A percentile compares a stretch with the other conserved stretches of the same genome.
Evolutionary conservation across 441 rosid genomes (phyloP).

Genomic region (Melastoma candidum): DNA sequence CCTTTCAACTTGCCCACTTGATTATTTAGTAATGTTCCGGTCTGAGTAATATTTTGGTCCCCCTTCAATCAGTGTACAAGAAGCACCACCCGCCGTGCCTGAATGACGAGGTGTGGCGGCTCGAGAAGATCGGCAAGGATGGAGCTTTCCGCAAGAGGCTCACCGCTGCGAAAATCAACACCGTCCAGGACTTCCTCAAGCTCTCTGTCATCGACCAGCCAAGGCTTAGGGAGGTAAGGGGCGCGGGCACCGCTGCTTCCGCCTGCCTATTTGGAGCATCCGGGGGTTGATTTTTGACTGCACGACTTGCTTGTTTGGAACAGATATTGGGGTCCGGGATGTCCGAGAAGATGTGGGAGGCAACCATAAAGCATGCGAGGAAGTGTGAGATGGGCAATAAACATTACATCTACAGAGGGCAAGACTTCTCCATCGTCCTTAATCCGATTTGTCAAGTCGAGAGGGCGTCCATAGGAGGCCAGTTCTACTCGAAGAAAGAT

Average conservation of each 20-base stretch:
- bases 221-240: slow-evolving; percentile 42
- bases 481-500: slow-evolving; percentile 18
- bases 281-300: not conserved
- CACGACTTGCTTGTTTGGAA: not conserved
- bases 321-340: slow-evolving; percentile 67
- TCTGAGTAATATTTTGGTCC: not conserved
- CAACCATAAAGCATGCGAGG: slow-evolving; percentile 58
- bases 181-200: slow-evolving; percentile 78
- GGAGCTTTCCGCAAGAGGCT: slow-evolving; percentile 82
- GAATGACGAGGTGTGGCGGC: slow-evolving; percentile 85
- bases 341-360: slow-evolving; percentile 88
- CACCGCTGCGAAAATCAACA: slow-evolving; percentile 22
- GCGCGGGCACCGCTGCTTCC: too few species aligned
- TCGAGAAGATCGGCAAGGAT: slow-evolving; percentile 63
- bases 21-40: too few species aligned
- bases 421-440: slow-evolving; percentile 24
- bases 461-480: slow-evolving; percentile 33
- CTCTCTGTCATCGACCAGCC: slow-evolving; percentile 40
- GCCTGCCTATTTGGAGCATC: too few species aligned
- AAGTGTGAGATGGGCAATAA: slow-evolving; percentile 58
- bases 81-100: slow-evolving; percentile 80
- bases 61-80: slow-evolving; percentile 60
- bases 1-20: too few species aligned
- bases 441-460: slow-evolving; percentile 68
- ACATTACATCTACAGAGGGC: slow-evolving; percentile 28